phyloP scores from a whole-genome alignment of 2,329 filamentous ascomycete species.

The Fusarium odoratissimum region DNA sequence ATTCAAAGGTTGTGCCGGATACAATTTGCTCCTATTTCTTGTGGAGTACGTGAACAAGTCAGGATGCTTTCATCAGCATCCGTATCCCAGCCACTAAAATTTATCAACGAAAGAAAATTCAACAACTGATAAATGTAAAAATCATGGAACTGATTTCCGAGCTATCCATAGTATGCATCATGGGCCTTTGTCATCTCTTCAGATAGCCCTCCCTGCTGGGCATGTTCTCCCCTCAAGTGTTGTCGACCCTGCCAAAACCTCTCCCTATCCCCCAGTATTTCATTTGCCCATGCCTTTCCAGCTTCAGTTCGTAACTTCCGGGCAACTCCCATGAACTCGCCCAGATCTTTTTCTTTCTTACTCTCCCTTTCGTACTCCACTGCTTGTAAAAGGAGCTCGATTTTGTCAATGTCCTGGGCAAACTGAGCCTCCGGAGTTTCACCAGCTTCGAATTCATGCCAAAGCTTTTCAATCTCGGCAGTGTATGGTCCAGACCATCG shows the following conservation, averaged over 20 bases:
- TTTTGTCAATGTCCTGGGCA: slow-evolving; percentile 97
- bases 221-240: slow-evolving; percentile 60
- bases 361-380: slow-evolving; percentile 88
- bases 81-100: neutral
- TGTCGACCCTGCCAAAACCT: slow-evolving; percentile 72
- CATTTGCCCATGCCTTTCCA: slow-evolving; percentile 80
- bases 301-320: slow-evolving; percentile 78
- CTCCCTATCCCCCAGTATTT: slow-evolving; percentile 80
- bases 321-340: slow-evolving; percentile 87
- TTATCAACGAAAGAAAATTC: too few relatives aligned
- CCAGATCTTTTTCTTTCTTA: slow-evolving; percentile 75
- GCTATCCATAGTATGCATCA: slow-evolving; percentile 35
- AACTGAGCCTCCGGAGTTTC: slow-evolving; percentile 85
- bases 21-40: neutral
- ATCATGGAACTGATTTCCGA: neutral
- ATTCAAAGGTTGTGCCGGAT: neutral
- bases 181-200: slow-evolving; percentile 40
- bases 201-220: slow-evolving; percentile 53
- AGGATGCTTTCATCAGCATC: neutral
- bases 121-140: neutral
- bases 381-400: slow-evolving; percentile 95
- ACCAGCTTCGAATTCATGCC: slow-evolving; percentile 95
- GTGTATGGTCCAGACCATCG: slow-evolving; percentile 75
- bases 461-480: slow-evolving; percentile 78
- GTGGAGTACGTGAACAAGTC: neutral